Conservation (phyloP, 2,329 filamentous ascomycete species). For the Hymenoscyphus scutula region DNA sequence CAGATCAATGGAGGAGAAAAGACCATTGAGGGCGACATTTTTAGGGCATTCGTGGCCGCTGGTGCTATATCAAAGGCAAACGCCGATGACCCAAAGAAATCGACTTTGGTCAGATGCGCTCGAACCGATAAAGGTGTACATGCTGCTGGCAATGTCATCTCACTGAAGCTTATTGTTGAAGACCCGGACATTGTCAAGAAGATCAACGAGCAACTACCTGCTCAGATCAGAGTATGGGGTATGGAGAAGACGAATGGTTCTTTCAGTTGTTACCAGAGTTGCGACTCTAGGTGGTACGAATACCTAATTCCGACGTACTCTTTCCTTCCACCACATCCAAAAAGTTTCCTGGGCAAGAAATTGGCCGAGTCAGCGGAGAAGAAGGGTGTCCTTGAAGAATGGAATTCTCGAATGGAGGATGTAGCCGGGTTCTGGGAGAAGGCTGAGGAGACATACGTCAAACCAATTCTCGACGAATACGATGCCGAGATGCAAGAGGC, state of each 20-base stretch:
- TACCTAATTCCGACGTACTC: slow-evolving; percentile 94
- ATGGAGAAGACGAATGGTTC: slow-evolving; percentile 84
- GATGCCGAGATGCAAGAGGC: slow-evolving; percentile 61
- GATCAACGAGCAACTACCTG: slow-evolving; percentile 81
- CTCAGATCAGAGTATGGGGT: slow-evolving; percentile 94
- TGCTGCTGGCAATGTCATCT: slow-evolving; percentile 92
- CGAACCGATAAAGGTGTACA: slow-evolving; percentile 97
- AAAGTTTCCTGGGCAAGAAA: slow-evolving; percentile 79
- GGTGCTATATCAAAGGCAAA: slow-evolving; percentile 96
- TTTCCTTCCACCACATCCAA: slow-evolving; percentile 87
- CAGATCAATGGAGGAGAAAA: slow-evolving; percentile 81
- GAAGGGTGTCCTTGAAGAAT: slow-evolving; percentile 67
- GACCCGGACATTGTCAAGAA: slow-evolving; percentile 83
- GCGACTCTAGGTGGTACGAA: slow-evolving; percentile 95
- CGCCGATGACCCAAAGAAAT: slow-evolving; percentile 94
- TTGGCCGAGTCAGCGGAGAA: slow-evolving; percentile 75
- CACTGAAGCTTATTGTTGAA: slow-evolving; percentile 92
- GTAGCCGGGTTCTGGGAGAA: slow-evolving; percentile 79
- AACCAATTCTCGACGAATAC: slow-evolving; percentile 62
- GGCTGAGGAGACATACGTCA: slow-evolving; percentile 76
- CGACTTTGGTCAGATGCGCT: slow-evolving; percentile 87
- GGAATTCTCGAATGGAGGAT: slow-evolving; percentile 69
- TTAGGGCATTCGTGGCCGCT: slow-evolving; percentile 84
- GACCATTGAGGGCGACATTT: slow-evolving; percentile 95
- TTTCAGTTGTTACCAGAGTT: slow-evolving; percentile 93